Conservation (phyloP, 139 green algal genomes). For the Coelastrella sp. region DNA sequence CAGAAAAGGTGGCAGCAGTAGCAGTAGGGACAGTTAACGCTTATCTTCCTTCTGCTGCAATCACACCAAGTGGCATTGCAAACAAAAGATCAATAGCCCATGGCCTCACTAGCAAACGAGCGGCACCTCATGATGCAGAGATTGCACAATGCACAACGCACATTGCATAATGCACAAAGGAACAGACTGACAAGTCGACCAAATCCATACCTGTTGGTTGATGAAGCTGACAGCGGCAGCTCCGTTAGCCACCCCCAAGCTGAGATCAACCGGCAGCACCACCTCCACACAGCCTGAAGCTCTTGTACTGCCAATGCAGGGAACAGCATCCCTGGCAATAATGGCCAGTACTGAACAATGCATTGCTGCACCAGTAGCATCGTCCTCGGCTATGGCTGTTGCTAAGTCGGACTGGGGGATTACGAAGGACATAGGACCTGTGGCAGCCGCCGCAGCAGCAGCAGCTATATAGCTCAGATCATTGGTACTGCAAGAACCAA, state of each 20-base stretch:
- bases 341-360: neutral
- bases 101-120: no score
- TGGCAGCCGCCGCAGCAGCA: neutral
- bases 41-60: neutral
- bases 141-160: no score
- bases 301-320: neutral
- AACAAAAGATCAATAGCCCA: no score
- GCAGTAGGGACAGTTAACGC: neutral
- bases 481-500: no score
- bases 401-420: neutral
- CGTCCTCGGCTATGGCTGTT: conserved; percentile 24
- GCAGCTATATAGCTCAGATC: no score
- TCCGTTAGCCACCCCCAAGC: conserved; percentile 78
- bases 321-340: neutral
- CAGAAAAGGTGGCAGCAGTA: no score
- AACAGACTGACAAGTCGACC: neutral
- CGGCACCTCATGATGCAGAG: no score
- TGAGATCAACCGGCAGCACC: conserved; percentile 74
- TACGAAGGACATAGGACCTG: conserved; percentile 22
- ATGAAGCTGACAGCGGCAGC: conserved; percentile 69
- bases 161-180: neutral
- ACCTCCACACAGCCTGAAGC: neutral
- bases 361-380: conserved; percentile 6
- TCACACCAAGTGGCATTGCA: neutral
- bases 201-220: conserved; percentile 34